A percentile compares a stretch with the other conserved stretches of the same genome.
These are phyloP conservation scores for Iberis amara DNA, from an alignment of 441 rosid species.

Conservation along the genomic window DNA sequence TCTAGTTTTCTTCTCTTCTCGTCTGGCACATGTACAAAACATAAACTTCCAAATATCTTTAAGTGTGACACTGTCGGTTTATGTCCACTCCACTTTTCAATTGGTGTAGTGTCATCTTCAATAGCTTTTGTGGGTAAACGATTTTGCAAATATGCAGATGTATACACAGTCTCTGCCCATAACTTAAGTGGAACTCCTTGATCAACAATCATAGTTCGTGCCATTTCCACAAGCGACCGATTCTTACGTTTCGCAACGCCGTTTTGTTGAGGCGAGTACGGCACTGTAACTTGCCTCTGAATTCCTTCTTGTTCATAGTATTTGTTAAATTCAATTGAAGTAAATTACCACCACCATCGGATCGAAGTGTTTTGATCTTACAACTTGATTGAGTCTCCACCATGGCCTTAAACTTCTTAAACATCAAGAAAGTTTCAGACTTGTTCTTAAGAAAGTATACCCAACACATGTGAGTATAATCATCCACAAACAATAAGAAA, in stretches of 20 bases:
- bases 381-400: background rate
- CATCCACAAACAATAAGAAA: background rate
- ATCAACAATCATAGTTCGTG: background rate
- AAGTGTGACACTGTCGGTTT: background rate
- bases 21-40: background rate
- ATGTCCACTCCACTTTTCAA: background rate
- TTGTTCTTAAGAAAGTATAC: background rate
- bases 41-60: background rate
- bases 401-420: background rate
- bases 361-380: background rate
- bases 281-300: background rate
- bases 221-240: background rate
- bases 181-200: background rate
- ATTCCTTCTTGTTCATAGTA: background rate
- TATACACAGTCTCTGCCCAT: too few relatives aligned
- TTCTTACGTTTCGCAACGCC: background rate
- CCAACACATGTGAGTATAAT: too few relatives aligned
- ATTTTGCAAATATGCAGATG: background rate
- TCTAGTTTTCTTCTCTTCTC: background rate
- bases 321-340: background rate
- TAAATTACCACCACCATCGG: background rate
- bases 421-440: background rate
- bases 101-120: background rate
- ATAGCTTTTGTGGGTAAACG: background rate
- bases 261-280: background rate